A percentile compares a stretch with the other conserved stretches of the same genome.
Evolutionary conservation across 768 basidiomycete genomes (phyloP).

Genomic region (Lactarius psammicola): DNA sequence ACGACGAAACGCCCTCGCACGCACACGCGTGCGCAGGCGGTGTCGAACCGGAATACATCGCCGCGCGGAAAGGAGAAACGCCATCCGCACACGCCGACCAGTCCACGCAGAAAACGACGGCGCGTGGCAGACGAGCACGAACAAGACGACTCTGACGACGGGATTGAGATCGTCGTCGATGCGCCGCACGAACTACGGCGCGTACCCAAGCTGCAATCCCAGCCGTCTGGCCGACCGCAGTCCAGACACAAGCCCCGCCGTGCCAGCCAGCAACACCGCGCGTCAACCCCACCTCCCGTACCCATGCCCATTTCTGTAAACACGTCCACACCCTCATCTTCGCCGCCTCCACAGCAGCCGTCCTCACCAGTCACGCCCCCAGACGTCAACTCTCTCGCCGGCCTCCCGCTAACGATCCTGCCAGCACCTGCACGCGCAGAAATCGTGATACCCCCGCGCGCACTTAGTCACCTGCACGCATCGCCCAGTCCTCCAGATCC

Average conservation of each 20-base stretch:
- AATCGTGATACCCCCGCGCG: conserved; percentile 8
- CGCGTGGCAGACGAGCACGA: background rate
- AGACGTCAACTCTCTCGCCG: background rate
- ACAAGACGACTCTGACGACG: background rate
- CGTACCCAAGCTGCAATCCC: background rate
- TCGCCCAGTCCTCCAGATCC: background rate
- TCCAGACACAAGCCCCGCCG: background rate
- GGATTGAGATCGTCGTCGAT: background rate
- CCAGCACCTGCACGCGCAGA: background rate
- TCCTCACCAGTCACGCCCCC: background rate
- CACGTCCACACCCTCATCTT: background rate
- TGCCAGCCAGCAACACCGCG: background rate
- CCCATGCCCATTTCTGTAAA: background rate
- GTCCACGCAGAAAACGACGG: conserved; percentile 3
- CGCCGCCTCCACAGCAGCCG: background rate
- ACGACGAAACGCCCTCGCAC: background rate
- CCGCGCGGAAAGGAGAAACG: background rate
- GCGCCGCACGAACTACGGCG: background rate
- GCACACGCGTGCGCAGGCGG: background rate
- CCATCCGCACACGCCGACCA: background rate
- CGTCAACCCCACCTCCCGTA: background rate
- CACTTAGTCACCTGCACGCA: conserved; percentile 6
- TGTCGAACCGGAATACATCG: too few relatives aligned
- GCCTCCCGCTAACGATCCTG: conserved; percentile 9
- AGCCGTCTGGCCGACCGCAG: background rate